Evolutionary conservation across 805 yeast species (phyloP).

Genomic region (Yarrowia sp.): DNA sequence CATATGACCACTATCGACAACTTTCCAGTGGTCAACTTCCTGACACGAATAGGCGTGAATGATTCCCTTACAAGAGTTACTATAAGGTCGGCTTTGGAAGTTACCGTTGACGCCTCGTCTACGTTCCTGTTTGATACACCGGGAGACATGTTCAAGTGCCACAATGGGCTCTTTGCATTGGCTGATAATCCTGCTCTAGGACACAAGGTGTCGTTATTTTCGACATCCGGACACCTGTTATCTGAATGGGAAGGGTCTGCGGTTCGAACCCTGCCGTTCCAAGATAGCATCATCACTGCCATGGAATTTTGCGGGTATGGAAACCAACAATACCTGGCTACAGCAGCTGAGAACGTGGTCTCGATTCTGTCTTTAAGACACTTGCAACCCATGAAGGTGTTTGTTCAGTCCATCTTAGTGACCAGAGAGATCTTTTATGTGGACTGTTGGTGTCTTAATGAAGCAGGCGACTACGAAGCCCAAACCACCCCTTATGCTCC

Average conservation of each 20-base stretch:
- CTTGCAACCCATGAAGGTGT: conserved; percentile 29
- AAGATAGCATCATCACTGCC: conserved; percentile 2
- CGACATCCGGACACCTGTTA: conserved; percentile 9
- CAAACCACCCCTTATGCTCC: conserved; percentile 27
- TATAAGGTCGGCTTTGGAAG: conserved; percentile 11
- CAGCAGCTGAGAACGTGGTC: conserved; percentile 16
- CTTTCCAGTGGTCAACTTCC: conserved; percentile 20
- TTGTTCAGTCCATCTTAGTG: conserved; percentile 18
- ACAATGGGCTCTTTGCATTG: conserved; percentile 18
- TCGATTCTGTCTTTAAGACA: background rate
- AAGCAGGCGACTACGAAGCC: conserved; percentile 1
- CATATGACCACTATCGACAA: conserved; percentile 17
- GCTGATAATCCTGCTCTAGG: conserved; percentile 26
- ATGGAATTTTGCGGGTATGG: conserved; percentile 18
- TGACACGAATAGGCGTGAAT: conserved; percentile 16
- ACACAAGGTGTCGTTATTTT: conserved; percentile 17
- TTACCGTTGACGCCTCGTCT: conserved; percentile 14
- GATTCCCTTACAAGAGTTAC: conserved; percentile 18
- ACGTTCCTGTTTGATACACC: conserved; percentile 26
- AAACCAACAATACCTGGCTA: conserved; percentile 7
- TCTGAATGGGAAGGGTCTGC: conserved; percentile 34
- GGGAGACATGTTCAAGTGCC: conserved; percentile 16
- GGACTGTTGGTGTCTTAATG: conserved; percentile 15
- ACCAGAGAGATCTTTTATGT: conserved; percentile 16
- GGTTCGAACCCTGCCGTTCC: background rate